Percentiles rank a stretch among this genome's conserved stretches.
Evolutionary conservation across 2,329 filamentous ascomycete genomes (phyloP).

Genomic region (Phaeosphaeriaceae sp.): DNA sequence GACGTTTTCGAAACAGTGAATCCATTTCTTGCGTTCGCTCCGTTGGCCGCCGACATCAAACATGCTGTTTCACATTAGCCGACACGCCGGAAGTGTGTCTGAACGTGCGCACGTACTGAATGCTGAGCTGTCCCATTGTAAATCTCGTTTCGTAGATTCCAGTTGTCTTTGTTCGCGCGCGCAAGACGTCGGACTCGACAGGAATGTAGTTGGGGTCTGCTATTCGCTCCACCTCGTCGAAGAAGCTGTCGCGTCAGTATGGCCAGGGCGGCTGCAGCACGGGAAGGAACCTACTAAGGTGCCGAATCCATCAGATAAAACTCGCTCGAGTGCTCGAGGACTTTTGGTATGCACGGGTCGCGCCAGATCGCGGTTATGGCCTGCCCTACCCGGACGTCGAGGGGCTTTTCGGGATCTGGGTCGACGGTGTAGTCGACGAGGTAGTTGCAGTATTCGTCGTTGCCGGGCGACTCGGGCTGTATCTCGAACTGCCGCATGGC

Average conservation of each 20-base stretch:
- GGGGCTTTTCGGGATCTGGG: slow-evolving; percentile 83
- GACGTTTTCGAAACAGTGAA: slow-evolving; percentile 99
- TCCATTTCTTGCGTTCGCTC: slow-evolving; percentile 99
- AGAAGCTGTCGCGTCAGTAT: slow-evolving; percentile 72
- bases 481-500: slow-evolving; percentile 94
- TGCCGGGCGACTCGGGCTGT: slow-evolving; percentile 74
- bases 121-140: slow-evolving; percentile 97
- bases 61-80: slow-evolving; percentile 72
- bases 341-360: slow-evolving; percentile 79
- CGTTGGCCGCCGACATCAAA: slow-evolving; percentile 97
- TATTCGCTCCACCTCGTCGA: slow-evolving; percentile 89
- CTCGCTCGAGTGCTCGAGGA: slow-evolving; percentile 94
- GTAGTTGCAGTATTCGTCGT: slow-evolving; percentile 77
- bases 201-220: slow-evolving; percentile 85
- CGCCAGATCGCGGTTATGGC: slow-evolving; percentile 90
- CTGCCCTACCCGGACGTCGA: slow-evolving; percentile 80
- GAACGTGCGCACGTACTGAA: slow-evolving; percentile 74
- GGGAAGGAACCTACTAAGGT: slow-evolving; percentile 75
- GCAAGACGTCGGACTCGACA: slow-evolving; percentile 91
- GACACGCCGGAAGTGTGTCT: slow-evolving; percentile 15
- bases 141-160: slow-evolving; percentile 99
- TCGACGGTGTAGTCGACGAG: slow-evolving; percentile 88
- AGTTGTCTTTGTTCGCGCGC: slow-evolving; percentile 96
- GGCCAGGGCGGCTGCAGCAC: not conserved
- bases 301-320: slow-evolving; percentile 99